Percentiles rank a stretch among this genome's conserved stretches.
Evolutionary conservation across 176 grass and related monocot genomes (phyloP).

Genomic region (Pontederia crassipes): DNA sequence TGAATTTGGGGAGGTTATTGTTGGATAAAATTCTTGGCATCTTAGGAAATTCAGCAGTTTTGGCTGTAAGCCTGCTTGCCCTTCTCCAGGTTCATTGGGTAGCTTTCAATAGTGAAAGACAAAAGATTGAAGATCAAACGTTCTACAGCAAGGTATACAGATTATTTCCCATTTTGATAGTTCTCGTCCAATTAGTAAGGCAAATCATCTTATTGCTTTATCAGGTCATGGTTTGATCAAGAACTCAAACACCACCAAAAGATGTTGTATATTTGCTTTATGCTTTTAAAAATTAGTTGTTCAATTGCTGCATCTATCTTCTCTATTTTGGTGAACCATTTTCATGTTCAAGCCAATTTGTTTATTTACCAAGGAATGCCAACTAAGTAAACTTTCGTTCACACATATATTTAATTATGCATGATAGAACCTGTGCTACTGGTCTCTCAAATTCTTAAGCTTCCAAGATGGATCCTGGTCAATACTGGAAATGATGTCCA

Average conservation of each 20-base stretch:
- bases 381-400: too few species aligned
- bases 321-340: too few species aligned
- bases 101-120: conserved; percentile 18
- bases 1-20: too few species aligned
- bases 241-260: not conserved
- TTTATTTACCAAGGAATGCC: too few species aligned
- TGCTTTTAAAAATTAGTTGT: not conserved
- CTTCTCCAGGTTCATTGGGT: not conserved
- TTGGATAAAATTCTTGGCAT: conserved; percentile 29
- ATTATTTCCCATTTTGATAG: not conserved
- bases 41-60: conserved; percentile 52
- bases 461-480: too few species aligned
- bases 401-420: too few species aligned
- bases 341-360: too few species aligned
- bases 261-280: not conserved
- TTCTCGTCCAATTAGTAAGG: not conserved
- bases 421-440: too few species aligned
- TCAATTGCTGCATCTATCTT: too few species aligned
- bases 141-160: conserved; percentile 20
- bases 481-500: too few species aligned
- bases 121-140: conserved; percentile 5
- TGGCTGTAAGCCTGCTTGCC: conserved; percentile 46
- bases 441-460: too few species aligned
- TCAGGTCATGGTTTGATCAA: conserved; percentile 32
- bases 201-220: conserved; percentile 26